These are phyloP conservation scores for Zasmidium citrigriseum DNA, from an alignment of 2,329 filamentous ascomycete genomes.

Conservation along the genomic window DNA sequence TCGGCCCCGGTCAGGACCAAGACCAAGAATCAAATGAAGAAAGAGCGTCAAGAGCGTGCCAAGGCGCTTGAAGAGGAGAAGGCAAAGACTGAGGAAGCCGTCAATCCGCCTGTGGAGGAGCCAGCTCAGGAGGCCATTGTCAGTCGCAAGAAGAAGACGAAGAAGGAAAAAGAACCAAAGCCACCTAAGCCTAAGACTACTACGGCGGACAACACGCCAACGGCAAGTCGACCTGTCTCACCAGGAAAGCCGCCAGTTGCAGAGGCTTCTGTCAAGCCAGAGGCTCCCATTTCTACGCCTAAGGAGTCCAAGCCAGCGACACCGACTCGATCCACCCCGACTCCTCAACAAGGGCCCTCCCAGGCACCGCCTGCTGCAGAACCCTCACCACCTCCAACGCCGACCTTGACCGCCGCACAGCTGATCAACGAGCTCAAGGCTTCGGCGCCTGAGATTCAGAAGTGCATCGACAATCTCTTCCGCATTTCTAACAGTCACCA, in stretches of 20 bases:
- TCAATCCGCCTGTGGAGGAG: slow-evolving; percentile 47
- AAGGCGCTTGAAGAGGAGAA: slow-evolving; percentile 51
- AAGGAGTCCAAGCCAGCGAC: slow-evolving; percentile 21
- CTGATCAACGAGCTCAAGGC: slow-evolving; percentile 35
- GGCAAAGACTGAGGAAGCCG: slow-evolving; percentile 52
- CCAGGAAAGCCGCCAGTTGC: slow-evolving; percentile 20
- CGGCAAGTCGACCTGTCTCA: slow-evolving; percentile 32
- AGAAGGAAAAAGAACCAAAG: slow-evolving; percentile 55
- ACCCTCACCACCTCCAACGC: slow-evolving; percentile 35
- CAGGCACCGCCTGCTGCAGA: slow-evolving; percentile 29
- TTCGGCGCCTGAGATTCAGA: slow-evolving; percentile 33
- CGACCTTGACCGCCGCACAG: slow-evolving; percentile 34
- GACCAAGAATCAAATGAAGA: slow-evolving; percentile 78
- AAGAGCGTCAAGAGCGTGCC: slow-evolving; percentile 53
- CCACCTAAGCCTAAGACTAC: slow-evolving; percentile 24
- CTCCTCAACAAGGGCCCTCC: slow-evolving; percentile 11
- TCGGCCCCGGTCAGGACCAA: slow-evolving; percentile 68
- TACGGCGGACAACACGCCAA: slow-evolving; percentile 29
- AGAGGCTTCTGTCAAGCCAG: slow-evolving; percentile 3
- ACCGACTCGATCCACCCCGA: slow-evolving; percentile 19
- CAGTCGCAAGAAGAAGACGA: slow-evolving; percentile 82
- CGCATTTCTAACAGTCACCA: slow-evolving; percentile 30
- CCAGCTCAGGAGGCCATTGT: slow-evolving; percentile 68
- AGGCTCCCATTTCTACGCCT: slow-evolving; percentile 4
- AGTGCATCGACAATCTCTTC: slow-evolving; percentile 36